These are phyloP conservation scores for Candida hispaniensis DNA, from an alignment of 805 yeast species.

Conservation along the genomic window DNA sequence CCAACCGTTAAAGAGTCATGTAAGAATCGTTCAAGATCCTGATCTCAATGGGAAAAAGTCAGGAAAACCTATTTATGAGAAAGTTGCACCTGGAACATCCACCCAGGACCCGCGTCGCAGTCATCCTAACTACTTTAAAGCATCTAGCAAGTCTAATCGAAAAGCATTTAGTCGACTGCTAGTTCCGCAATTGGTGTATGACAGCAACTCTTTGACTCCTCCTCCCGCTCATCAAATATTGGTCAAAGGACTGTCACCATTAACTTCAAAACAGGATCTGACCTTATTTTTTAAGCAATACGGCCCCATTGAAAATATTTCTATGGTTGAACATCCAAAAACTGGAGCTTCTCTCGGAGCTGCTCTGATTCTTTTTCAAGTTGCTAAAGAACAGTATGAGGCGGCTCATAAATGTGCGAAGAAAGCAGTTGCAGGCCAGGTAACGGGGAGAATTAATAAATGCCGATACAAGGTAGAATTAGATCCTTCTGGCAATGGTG, in stretches of 20 bases:
- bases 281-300: constrained; percentile 36
- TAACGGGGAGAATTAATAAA: constrained; percentile 41
- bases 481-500: constrained; percentile 29
- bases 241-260: constrained; percentile 49
- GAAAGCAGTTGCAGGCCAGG: constrained; percentile 35
- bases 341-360: constrained; percentile 75
- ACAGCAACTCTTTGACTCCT: constrained; percentile 62
- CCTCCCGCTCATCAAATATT: constrained; percentile 62
- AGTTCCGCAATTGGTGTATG: constrained; percentile 39
- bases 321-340: constrained; percentile 54
- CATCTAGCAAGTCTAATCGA: constrained; percentile 20
- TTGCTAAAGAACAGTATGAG: constrained; percentile 41
- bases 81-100: constrained; percentile 18
- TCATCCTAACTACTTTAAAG: constrained; percentile 20
- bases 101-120: constrained; percentile 6
- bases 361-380: constrained; percentile 51
- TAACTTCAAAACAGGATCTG: constrained; percentile 20
- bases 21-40: too few relatives aligned
- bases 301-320: constrained; percentile 54
- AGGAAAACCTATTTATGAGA: constrained; percentile 29
- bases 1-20: too few relatives aligned
- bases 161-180: constrained; percentile 20
- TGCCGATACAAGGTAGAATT: constrained; percentile 33
- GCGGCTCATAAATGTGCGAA: constrained; percentile 38
- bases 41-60: constrained; percentile 9